Evolutionary conservation across 805 yeast species (phyloP).

Genomic region (Lipomyces anomalus): DNA sequence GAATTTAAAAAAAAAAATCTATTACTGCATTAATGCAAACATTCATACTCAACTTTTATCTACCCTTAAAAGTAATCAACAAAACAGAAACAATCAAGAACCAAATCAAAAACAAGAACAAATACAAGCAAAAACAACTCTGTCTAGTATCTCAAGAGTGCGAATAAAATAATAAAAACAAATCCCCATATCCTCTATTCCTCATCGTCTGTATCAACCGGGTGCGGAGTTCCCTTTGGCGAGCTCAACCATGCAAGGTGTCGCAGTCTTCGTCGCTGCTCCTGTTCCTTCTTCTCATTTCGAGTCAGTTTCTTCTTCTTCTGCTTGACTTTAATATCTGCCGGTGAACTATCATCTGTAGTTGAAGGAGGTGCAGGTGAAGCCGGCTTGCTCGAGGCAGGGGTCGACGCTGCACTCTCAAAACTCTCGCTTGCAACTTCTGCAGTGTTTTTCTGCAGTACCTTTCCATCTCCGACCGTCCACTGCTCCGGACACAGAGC

Average conservation of each 20-base stretch:
- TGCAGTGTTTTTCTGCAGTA: conserved; percentile 75
- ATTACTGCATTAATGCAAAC: no score
- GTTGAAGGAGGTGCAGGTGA: conserved; percentile 29
- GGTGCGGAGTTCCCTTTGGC: conserved; percentile 97
- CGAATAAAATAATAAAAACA: no score
- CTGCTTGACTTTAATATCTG: conserved; percentile 85
- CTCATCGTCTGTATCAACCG: conserved; percentile 90
- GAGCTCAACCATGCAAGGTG: conserved; percentile 90
- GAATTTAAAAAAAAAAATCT: no score
- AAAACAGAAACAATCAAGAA: no score
- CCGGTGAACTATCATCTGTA: conserved; percentile 81
- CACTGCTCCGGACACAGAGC: conserved; percentile 98
- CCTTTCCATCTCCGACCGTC: conserved; percentile 88
- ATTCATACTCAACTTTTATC: no score
- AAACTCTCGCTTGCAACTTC: conserved; percentile 73
- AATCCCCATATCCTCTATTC: no score
- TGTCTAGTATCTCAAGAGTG: no score
- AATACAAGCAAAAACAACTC: no score
- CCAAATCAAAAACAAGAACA: no score
- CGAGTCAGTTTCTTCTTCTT: conserved; percentile 97
- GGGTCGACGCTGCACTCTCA: conserved; percentile 52
- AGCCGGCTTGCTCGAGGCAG: conserved; percentile 44
- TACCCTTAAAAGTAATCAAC: no score
- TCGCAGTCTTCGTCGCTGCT: conserved; percentile 89
- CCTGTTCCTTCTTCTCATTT: conserved; percentile 88